Evolutionary conservation across 805 yeast species (phyloP), one percentile per base, ranked within the genome.

Genomic region (Candida parachauliodes): DNA sequence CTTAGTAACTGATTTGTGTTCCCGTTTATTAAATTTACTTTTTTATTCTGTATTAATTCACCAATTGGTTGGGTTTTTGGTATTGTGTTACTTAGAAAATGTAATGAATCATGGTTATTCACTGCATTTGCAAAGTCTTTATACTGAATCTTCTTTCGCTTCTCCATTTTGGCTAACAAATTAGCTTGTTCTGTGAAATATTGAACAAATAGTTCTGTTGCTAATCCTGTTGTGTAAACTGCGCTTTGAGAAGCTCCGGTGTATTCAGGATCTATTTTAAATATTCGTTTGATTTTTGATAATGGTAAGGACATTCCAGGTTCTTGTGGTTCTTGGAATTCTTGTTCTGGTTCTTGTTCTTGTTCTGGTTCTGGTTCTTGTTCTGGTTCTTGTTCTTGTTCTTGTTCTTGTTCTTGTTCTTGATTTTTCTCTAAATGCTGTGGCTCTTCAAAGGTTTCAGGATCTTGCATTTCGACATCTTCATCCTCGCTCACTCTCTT

Each of bases 201-300:
- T 56, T 79, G 81, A 16, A 84, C 70, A 52, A 85, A 85, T 16
- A 83, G 59, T 50, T 85, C 93, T 0, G 91, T 78, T 7, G 93
- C 88, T n/a, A 82, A 70, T 2, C 86, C 87, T 5, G 85, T 68
- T 11, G 87, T 74, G 53, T 77, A 81, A n/a, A 81, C 85, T 0
- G 91, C 87, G 20, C 79, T 67, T 40, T 76, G 81, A 2, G 88
- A 77, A 2, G 86, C 78, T 2, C 81, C 74, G 5, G 70, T 59
- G 47, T 81, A 82, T 26, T 81, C 88, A 11, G 88, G 86, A 54
- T 85, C 94, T 54, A 81, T 72, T 50, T 82, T 83, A 54, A 85
- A 73, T 37, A 85, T 80, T 47, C 80, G 72, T 51, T 82, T 83
- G 46, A 85, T 77, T 45, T 84, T 76, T 2, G 86, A 67, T 28